These are phyloP conservation scores for Ceratocystis cacaofunesta DNA, from an alignment of 2,329 filamentous ascomycete genomes.

Conservation along the genomic window DNA sequence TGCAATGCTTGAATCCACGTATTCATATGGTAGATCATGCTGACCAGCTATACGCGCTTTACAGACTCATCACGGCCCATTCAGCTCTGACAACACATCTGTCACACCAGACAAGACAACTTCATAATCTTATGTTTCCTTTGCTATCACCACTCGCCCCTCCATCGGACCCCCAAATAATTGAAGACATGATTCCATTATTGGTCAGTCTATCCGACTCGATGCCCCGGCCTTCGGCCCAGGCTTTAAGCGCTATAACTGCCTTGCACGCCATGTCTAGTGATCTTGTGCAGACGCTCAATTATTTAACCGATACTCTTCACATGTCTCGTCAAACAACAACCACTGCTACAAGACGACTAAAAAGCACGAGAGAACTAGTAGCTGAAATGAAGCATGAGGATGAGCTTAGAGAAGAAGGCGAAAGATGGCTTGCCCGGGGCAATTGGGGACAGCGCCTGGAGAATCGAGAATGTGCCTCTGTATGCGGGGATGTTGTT, in stretches of 20 bases:
- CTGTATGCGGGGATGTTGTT: constrained; percentile 74
- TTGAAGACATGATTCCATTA: constrained; percentile 55
- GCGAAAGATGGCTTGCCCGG: constrained; percentile 62
- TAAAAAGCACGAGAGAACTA: constrained; percentile 71
- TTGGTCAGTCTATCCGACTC: constrained; percentile 48
- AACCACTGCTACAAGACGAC: constrained; percentile 59
- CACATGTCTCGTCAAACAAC: constrained; percentile 90
- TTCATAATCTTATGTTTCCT: constrained; percentile 58
- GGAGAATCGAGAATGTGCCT: constrained; percentile 62
- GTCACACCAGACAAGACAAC: constrained; percentile 56
- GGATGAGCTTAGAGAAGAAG: constrained; percentile 67
- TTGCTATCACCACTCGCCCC: constrained; percentile 54
- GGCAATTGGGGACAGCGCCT: constrained; percentile 74
- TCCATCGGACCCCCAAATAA: constrained; percentile 46
- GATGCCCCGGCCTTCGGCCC: constrained; percentile 50
- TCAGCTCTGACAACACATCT: constrained; percentile 61
- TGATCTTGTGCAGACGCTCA: constrained; percentile 65
- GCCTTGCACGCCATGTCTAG: constrained; percentile 55
- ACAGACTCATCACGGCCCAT: constrained; percentile 59
- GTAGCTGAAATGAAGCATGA: constrained; percentile 75
- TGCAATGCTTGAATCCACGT: neutral
- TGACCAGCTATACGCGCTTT: constrained; percentile 1
- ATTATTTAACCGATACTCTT: constrained; percentile 75
- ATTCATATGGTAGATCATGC: neutral
- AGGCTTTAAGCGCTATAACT: constrained; percentile 50